phyloP scores from a whole-genome alignment of 192 early-diverging fungal genomes.

The Coemansia sp. region DNA sequence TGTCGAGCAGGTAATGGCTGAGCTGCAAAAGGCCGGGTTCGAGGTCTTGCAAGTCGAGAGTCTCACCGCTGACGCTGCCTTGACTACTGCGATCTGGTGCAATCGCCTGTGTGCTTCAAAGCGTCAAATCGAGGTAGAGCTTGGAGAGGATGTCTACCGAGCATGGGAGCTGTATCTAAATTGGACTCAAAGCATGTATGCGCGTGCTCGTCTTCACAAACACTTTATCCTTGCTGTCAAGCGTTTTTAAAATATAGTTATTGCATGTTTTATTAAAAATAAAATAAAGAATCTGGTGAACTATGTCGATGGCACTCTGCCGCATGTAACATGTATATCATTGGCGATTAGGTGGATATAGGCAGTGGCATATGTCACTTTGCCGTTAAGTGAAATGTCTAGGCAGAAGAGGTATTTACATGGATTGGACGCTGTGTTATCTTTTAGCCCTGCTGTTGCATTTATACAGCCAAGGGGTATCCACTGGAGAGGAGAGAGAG shows the following conservation, averaged over 20 bases:
- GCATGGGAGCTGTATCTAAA: constrained; percentile 56
- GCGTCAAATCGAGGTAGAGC: constrained; percentile 52
- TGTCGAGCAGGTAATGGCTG: constrained; percentile 44
- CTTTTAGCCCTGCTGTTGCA: not conserved
- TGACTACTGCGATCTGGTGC: constrained; percentile 48
- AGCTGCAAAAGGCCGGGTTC: constrained; percentile 51
- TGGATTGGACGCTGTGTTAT: not conserved
- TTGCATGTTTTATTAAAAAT: not conserved
- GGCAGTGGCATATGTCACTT: not conserved
- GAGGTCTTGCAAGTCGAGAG: constrained; percentile 55
- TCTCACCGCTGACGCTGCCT: constrained; percentile 47
- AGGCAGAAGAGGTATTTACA: not conserved
- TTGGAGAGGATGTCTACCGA: constrained; percentile 47
- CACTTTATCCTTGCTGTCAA: constrained; percentile 53
- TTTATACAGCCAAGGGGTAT: not conserved
- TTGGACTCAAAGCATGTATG: constrained; percentile 55
- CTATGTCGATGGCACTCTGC: not conserved
- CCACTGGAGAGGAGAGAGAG: not conserved
- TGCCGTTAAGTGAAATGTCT: not conserved
- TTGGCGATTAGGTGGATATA: not conserved
- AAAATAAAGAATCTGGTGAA: not conserved
- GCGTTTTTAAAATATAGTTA: constrained; percentile 13
- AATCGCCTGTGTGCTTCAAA: constrained; percentile 40
- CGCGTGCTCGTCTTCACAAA: constrained; percentile 48
- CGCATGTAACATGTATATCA: not conserved